These are phyloP conservation scores for Thermothelomyces thermophilus DNA, from an alignment of 2,329 filamentous ascomycete species.

Conservation along the genomic window DNA sequence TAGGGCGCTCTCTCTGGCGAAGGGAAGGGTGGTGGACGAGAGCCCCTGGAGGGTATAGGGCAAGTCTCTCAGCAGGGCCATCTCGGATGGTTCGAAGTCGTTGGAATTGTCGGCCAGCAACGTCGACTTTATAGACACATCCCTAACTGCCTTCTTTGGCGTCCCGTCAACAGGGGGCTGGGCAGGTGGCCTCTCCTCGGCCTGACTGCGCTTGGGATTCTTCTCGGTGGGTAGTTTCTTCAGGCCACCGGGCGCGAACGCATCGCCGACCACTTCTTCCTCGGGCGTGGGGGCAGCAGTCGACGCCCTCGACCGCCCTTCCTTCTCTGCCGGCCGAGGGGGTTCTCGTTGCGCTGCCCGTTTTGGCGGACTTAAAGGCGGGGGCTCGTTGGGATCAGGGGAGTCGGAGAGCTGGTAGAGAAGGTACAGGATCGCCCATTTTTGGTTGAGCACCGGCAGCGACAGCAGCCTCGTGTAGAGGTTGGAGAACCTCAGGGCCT, in stretches of 20 bases:
- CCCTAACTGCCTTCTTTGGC: conserved; percentile 34
- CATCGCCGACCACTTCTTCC: conserved; percentile 45
- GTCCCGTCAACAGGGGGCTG: conserved; percentile 11
- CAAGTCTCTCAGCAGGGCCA: conserved; percentile 66
- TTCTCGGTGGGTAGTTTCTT: conserved; percentile 39
- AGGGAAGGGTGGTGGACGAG: conserved; percentile 77
- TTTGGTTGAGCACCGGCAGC: conserved; percentile 87
- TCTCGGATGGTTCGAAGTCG: conserved; percentile 56
- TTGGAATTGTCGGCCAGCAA: conserved; percentile 51
- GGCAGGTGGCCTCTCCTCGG: conserved; percentile 25
- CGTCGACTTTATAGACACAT: conserved; percentile 52
- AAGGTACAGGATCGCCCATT: conserved; percentile 94
- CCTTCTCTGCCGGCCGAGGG: conserved; percentile 29
- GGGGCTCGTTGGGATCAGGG: conserved; percentile 47
- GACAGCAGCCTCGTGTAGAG: conserved; percentile 83
- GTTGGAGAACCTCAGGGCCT: conserved; percentile 81
- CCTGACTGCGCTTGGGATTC: conserved; percentile 32
- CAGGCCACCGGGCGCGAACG: conserved; percentile 49
- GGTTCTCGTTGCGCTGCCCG: conserved; percentile 28
- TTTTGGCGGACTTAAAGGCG: conserved; percentile 38
- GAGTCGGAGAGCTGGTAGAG: conserved; percentile 76
- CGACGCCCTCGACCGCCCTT: conserved; percentile 32
- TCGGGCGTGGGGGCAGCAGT: conserved; percentile 36
- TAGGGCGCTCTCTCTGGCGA: conserved; percentile 61
- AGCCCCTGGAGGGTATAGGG: conserved; percentile 91